These are phyloP conservation scores for Alternaria atra DNA, from an alignment of 2,329 filamentous ascomycete genomes.

Conservation along the genomic window DNA sequence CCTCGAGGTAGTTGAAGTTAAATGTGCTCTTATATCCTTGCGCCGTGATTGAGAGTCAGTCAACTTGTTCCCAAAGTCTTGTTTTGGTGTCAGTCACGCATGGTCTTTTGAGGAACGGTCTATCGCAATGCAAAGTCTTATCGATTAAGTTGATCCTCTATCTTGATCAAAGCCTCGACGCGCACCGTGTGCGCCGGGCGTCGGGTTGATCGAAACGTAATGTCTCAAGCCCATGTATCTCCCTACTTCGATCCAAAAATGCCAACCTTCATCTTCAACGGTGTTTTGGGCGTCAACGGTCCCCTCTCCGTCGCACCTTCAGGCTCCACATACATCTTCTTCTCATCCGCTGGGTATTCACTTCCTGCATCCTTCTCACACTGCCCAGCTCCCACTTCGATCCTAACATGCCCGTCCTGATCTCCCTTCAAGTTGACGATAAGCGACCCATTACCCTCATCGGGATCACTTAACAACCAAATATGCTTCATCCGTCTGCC, in stretches of 20 bases:
- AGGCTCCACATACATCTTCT: constrained; percentile 4
- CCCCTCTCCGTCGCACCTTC: constrained; percentile 1
- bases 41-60: background rate
- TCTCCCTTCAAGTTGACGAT: constrained; percentile 31
- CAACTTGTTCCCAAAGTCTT: background rate
- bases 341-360: background rate
- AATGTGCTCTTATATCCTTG: background rate
- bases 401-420: constrained; percentile 30
- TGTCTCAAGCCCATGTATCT: background rate
- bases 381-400: constrained; percentile 20
- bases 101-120: background rate
- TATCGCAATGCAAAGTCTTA: background rate
- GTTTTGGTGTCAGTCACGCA: background rate
- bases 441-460: constrained; percentile 35
- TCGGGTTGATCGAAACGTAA: background rate
- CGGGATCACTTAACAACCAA: constrained; percentile 36
- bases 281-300: constrained; percentile 3
- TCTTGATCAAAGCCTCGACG: background rate
- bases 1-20: background rate
- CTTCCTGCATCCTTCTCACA: background rate
- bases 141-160: background rate
- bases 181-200: background rate
- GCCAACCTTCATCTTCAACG: constrained; percentile 12
- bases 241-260: constrained; percentile 9
- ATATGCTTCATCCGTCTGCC: constrained; percentile 27